Evolutionary conservation across 805 yeast species (phyloP), one percentile per base, ranked within the genome.

Genomic region (Hanseniaspora clermontiae): DNA sequence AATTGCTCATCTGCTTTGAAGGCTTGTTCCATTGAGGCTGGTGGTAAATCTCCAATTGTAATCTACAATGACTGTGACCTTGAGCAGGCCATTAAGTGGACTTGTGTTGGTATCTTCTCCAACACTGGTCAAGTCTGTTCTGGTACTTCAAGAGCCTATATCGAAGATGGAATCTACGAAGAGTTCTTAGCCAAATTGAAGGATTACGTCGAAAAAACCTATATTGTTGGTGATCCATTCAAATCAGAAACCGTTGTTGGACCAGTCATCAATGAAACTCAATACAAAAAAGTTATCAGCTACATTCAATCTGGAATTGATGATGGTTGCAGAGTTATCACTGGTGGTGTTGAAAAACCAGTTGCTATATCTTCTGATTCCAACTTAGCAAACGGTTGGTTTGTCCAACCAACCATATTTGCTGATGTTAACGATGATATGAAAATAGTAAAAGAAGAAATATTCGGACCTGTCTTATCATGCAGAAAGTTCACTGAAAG

Each of bases 381-480:
- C n/a, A 43, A 31, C 20, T 34, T 46, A 0, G 3, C 14, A 9
- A 60, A 72, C 57, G 95, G 95, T 5, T 86, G 70, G 70, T 87
- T 72, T 67, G 73, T 87, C 61, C 76, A 79, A 63, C 95, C 95
- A 58, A 85, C 95, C 4, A 74, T 87, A 45, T 86, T 87, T 63
- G 76, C 82, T 29, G 85, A 84, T 63, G 87, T 84, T 50, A 76
- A 73, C 55, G 82, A 82, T 59, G 68, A 75, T 36, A 82, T 83
- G 79, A 73, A 77, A 59, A 78, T 87, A 51, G 84, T 82, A 57
- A 75, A 76, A 61, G 95, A 87, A 69, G 95, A 87, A 70, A 86
- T 87, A 58, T 87, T 87, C 68, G 95, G 95, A 19, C 95, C 95
- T 15, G 95, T 87, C 37, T 87, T 83, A 29, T 74, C 81, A 8